phyloP scores from a whole-genome alignment of 2,329 filamentous ascomycete genomes.

The Rosellinia necatrix region DNA sequence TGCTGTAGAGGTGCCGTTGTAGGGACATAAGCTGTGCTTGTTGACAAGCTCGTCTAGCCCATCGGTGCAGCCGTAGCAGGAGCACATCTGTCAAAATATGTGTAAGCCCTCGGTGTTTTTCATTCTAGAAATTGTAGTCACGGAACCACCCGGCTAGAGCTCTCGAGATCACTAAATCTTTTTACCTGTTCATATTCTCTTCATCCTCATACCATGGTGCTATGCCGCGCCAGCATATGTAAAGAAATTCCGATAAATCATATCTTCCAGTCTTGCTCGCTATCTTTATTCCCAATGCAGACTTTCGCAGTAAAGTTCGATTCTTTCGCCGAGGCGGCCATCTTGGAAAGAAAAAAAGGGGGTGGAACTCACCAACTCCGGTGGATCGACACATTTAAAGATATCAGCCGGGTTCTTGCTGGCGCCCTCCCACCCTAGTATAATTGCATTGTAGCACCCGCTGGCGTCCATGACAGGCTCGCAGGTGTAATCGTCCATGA shows the following conservation, averaged over 20 bases:
- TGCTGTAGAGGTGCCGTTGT: slow-evolving; percentile 18
- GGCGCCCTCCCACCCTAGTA: slow-evolving; percentile 26
- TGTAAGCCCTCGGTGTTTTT: slow-evolving; percentile 2
- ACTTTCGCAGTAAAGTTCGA: no score
- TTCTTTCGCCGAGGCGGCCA: no score
- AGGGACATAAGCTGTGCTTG: slow-evolving; percentile 24
- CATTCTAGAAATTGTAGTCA: background rate
- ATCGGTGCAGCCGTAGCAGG: slow-evolving; percentile 28
- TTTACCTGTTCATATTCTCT: background rate
- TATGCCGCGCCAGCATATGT: no score
- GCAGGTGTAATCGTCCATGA: slow-evolving; percentile 21
- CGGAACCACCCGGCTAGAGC: background rate
- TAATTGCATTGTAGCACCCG: slow-evolving; percentile 24
- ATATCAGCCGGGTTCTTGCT: slow-evolving; percentile 25
- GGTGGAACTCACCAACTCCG: slow-evolving; percentile 21
- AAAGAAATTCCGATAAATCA: no score
- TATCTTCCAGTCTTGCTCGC: no score
- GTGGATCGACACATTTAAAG: slow-evolving; percentile 26
- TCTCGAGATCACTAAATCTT: background rate
- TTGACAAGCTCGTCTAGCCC: slow-evolving; percentile 27
- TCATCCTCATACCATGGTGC: no score
- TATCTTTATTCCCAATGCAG: no score
- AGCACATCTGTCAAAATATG: slow-evolving; percentile 23
- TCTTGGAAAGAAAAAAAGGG: background rate
- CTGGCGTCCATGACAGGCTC: slow-evolving; percentile 26